Conservation (phyloP, 2,329 filamentous ascomycete species). For the Aspergillus viridinutans region DNA sequence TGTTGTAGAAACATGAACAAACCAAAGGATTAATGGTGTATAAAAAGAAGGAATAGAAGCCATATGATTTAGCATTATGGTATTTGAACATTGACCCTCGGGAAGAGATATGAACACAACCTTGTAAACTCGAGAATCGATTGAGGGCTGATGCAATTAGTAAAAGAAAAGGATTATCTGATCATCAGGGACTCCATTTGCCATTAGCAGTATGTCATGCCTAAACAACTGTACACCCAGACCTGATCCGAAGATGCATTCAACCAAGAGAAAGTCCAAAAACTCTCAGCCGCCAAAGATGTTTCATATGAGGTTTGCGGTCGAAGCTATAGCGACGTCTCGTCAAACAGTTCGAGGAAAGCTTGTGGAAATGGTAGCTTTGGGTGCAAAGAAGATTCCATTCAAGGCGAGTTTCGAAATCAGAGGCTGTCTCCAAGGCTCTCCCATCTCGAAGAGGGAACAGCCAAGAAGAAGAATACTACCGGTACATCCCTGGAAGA, state of each 20-base stretch:
- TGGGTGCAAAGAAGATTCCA: background rate
- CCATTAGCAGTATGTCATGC: background rate
- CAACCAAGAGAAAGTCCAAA: background rate
- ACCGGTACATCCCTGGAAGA: constrained; percentile 7
- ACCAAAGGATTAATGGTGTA: background rate
- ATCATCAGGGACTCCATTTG: background rate
- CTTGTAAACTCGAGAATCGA: background rate
- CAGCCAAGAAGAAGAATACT: background rate
- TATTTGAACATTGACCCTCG: background rate
- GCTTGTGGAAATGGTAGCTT: background rate
- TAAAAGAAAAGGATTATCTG: background rate
- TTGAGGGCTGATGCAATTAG: background rate
- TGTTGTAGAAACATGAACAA: background rate
- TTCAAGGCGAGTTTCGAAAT: background rate
- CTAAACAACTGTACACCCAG: background rate
- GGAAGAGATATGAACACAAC: background rate
- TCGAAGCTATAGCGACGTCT: background rate
- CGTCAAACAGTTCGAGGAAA: background rate
- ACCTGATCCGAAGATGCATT: background rate
- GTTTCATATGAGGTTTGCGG: background rate
- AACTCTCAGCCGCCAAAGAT: background rate
- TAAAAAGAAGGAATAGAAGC: background rate
- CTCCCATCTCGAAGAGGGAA: background rate
- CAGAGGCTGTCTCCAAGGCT: background rate
- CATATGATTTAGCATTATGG: background rate